Evolutionary conservation across 306 rosid genomes (phyloP).

Genomic region (Glycine tomentella): DNA sequence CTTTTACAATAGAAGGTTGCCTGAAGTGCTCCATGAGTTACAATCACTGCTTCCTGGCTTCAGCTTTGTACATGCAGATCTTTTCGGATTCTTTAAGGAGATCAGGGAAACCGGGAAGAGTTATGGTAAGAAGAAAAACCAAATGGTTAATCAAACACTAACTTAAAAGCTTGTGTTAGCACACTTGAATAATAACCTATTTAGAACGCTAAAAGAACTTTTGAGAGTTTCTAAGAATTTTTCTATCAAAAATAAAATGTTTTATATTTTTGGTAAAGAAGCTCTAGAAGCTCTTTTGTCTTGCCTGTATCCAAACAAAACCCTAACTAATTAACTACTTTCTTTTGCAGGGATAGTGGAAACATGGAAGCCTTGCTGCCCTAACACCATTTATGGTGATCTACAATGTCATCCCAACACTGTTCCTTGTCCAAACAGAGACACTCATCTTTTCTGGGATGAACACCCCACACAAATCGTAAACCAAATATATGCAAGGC

Average conservation of each 20-base stretch:
- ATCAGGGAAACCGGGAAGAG: constrained; percentile 35
- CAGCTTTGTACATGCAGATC: constrained; percentile 43
- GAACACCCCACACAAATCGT: constrained; percentile 41
- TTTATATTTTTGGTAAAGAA: too few relatives aligned
- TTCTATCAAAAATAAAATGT: too few relatives aligned
- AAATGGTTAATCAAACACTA: neutral
- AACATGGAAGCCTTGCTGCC: constrained; percentile 52
- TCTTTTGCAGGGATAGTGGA: constrained; percentile 49
- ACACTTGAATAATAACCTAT: too few relatives aligned
- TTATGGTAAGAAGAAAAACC: constrained; percentile 42
- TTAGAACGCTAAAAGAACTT: neutral
- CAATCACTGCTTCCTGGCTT: constrained; percentile 46
- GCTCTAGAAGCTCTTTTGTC: too few relatives aligned
- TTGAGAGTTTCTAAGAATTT: too few relatives aligned
- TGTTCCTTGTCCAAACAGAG: constrained; percentile 41
- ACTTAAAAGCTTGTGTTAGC: too few relatives aligned
- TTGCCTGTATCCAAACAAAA: too few relatives aligned
- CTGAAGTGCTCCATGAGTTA: constrained; percentile 18
- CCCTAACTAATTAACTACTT: neutral
- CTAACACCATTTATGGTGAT: constrained; percentile 43
- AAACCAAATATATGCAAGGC: constrained; percentile 38
- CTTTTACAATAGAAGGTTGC: constrained; percentile 43
- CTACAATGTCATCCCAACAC: constrained; percentile 11
- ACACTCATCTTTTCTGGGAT: constrained; percentile 53
- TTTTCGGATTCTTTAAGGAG: constrained; percentile 28